phyloP scores from a whole-genome alignment of 176 grass and related monocot genomes.

The Triticum monococcum region DNA sequence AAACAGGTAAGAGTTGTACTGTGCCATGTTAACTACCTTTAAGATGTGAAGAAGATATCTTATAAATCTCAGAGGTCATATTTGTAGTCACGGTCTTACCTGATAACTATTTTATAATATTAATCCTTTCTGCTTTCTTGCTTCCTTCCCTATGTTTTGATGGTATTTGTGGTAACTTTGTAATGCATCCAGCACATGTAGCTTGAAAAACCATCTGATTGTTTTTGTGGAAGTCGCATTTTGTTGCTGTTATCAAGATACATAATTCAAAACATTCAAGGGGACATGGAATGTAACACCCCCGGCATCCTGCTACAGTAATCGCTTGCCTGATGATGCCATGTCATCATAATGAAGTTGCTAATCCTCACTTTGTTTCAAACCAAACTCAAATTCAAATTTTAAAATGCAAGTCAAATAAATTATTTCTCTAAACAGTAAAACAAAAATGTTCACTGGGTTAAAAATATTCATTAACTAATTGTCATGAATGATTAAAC shows the following conservation, averaged over 20 bases:
- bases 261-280: neutral
- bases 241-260: neutral
- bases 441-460: too few relatives aligned
- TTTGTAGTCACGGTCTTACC: neutral
- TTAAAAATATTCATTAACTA: too few relatives aligned
- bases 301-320: too few relatives aligned
- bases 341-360: too few relatives aligned
- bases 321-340: too few relatives aligned
- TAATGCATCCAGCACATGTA: neutral
- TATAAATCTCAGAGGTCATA: neutral
- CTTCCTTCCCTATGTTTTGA: neutral
- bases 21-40: neutral
- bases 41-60: slow-evolving; percentile 26
- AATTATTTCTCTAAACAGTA: too few relatives aligned
- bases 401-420: too few relatives aligned
- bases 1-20: slow-evolving; percentile 29
- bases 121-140: neutral
- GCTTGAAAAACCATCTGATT: neutral
- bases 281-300: neutral
- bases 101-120: neutral
- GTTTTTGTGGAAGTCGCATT: neutral
- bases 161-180: neutral
- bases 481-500: too few relatives aligned
- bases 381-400: too few relatives aligned
- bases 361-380: too few relatives aligned